These are phyloP conservation scores for Pilasporangium apinafurcum DNA, from an alignment of 352 stramenopile species.

Conservation along the genomic window DNA sequence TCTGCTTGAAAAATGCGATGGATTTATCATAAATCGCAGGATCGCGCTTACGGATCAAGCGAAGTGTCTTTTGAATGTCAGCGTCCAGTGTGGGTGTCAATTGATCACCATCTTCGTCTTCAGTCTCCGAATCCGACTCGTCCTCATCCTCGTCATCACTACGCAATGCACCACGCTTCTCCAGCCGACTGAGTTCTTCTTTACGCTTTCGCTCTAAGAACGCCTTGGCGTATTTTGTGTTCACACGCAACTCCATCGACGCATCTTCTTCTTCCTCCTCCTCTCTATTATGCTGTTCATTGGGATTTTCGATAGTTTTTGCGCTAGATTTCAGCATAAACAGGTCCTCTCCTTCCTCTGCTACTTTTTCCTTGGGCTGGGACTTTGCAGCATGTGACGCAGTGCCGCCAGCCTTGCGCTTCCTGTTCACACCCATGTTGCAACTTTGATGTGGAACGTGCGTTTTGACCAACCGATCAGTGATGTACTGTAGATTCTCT, in stretches of 20 bases:
- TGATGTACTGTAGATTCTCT: too few species aligned
- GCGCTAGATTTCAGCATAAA: slow-evolving; percentile 20
- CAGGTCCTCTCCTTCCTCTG: slow-evolving; percentile 17
- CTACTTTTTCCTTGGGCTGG: not conserved
- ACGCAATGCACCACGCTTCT: slow-evolving; percentile 28
- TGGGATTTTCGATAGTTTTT: slow-evolving; percentile 1
- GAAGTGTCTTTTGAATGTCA: slow-evolving; percentile 81
- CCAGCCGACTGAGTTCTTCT: slow-evolving; percentile 63
- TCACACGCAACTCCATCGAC: slow-evolving; percentile 59
- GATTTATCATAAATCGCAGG: slow-evolving; percentile 90
- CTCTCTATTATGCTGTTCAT: slow-evolving; percentile 1
- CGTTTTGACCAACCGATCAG: too few species aligned
- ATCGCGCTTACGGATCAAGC: slow-evolving; percentile 89
- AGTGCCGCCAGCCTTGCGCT: not conserved
- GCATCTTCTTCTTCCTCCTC: slow-evolving; percentile 8
- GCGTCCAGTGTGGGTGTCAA: slow-evolving; percentile 65
- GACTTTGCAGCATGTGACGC: slow-evolving; percentile 1
- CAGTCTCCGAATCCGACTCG: slow-evolving; percentile 68
- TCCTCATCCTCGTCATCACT: slow-evolving; percentile 23
- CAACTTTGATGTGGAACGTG: too few species aligned
- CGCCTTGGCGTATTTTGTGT: slow-evolving; percentile 65
- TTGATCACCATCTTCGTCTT: slow-evolving; percentile 81
- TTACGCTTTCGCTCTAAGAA: slow-evolving; percentile 77
- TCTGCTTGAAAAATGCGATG: slow-evolving; percentile 86
- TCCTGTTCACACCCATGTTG: slow-evolving; percentile 9